A percentile compares a stretch with the other conserved stretches of the same genome.
Conservation (phyloP, 495 filamentous ascomycete genomes). For the Neurospora pannonica region DNA sequence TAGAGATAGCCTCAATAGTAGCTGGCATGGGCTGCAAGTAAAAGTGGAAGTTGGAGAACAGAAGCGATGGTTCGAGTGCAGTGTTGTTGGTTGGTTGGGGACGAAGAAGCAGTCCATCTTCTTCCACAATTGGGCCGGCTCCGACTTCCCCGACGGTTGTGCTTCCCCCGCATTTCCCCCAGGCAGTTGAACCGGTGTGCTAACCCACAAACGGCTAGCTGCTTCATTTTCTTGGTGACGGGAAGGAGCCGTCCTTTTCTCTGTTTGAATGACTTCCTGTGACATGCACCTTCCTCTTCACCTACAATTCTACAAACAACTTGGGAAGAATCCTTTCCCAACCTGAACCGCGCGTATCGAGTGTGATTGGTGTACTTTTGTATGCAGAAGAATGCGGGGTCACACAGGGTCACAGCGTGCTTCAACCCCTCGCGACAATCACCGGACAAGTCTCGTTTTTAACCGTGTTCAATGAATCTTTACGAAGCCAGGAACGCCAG, state of each 20-base stretch:
- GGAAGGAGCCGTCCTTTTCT: neutral
- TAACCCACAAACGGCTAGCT: neutral
- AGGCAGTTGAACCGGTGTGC: neutral
- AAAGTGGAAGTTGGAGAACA: neutral
- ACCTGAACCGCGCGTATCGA: neutral
- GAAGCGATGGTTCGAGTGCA: neutral
- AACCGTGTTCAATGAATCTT: neutral
- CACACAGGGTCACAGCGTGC: neutral
- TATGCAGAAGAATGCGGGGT: neutral
- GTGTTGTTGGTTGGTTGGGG: neutral
- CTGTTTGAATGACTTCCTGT: neutral
- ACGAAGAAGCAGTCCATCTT: neutral
- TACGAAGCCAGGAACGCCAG: neutral
- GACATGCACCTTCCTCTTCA: neutral
- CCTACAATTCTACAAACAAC: neutral
- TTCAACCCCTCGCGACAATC: neutral
- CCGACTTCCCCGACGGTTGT: slow-evolving; percentile 6
- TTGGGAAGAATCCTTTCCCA: neutral
- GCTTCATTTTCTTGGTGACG: neutral
- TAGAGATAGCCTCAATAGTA: neutral
- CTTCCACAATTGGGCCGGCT: neutral
- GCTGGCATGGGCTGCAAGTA: neutral
- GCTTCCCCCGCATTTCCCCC: neutral
- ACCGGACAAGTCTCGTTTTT: neutral
- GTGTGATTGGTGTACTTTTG: neutral